Percentiles rank a stretch among this genome's conserved stretches.
Evolutionary conservation across 768 basidiomycete species (phyloP).

Genomic region (Fistulinella prunicolor): DNA sequence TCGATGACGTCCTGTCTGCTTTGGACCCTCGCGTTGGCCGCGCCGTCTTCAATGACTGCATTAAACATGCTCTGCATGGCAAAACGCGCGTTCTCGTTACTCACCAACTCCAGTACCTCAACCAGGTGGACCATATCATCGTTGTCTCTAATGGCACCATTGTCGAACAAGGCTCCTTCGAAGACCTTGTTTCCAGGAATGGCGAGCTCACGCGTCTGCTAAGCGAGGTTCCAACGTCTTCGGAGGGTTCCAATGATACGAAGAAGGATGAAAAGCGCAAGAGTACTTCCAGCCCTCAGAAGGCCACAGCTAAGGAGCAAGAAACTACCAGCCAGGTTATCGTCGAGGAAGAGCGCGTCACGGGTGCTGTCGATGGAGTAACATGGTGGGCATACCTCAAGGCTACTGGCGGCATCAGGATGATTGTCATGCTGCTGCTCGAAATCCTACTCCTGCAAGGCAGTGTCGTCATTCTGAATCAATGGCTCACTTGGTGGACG

Average conservation of each 20-base stretch:
- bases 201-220: slow-evolving; percentile 28
- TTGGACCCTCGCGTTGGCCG: slow-evolving; percentile 46
- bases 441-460: slow-evolving; percentile 24
- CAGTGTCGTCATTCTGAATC: slow-evolving; percentile 22
- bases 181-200: slow-evolving; percentile 32
- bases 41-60: slow-evolving; percentile 27
- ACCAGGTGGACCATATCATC: slow-evolving; percentile 42
- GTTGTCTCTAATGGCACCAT: slow-evolving; percentile 45
- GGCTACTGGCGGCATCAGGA: slow-evolving; percentile 24
- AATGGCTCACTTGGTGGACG: slow-evolving; percentile 34
- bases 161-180: slow-evolving; percentile 44
- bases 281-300: slow-evolving; percentile 10
- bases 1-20: slow-evolving; percentile 47
- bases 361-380: slow-evolving; percentile 20
- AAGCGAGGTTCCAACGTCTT: slow-evolving; percentile 16
- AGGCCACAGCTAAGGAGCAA: slow-evolving; percentile 8
- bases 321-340: slow-evolving; percentile 16
- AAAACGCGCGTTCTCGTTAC: slow-evolving; percentile 31
- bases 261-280: slow-evolving; percentile 22
- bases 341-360: slow-evolving; percentile 24
- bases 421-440: slow-evolving; percentile 18
- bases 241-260: slow-evolving; percentile 4
- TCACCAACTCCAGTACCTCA: slow-evolving; percentile 32
- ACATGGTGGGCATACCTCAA: slow-evolving; percentile 34
- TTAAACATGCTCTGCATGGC: slow-evolving; percentile 18